Conservation (phyloP, 1,284 basidiomycete species). For the Cryptococcus sp. region DNA sequence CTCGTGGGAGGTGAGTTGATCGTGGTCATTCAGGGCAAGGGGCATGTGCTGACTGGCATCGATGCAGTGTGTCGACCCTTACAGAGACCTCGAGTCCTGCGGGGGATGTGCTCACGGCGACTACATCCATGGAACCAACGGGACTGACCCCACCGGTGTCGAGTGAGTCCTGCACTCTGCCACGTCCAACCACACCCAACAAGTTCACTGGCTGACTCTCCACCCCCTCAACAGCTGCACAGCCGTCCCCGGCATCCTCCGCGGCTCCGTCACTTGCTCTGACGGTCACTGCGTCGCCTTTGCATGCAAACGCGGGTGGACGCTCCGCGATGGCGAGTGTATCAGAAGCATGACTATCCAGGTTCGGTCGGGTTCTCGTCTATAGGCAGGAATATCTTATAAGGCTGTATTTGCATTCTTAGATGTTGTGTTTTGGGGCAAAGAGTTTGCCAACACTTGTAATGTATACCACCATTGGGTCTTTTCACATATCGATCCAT, state of each 20-base stretch:
- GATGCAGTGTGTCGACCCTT: constrained; percentile 11
- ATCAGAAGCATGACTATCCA: background rate
- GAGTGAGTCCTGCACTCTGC: constrained; percentile 5
- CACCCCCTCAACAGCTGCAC: constrained; percentile 7
- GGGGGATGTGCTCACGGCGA: constrained; percentile 16
- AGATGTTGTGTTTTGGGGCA: no score
- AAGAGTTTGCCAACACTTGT: no score
- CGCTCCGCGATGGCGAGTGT: constrained; percentile 7
- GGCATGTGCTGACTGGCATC: background rate
- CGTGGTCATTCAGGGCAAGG: background rate
- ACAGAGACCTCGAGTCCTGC: constrained; percentile 14
- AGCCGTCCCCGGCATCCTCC: constrained; percentile 7
- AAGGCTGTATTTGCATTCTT: no score
- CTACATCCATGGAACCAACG: constrained; percentile 3
- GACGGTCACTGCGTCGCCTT: constrained; percentile 8
- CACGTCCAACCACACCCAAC: background rate
- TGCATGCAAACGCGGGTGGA: constrained; percentile 14
- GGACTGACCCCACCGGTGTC: constrained; percentile 9
- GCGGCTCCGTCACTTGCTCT: constrained; percentile 13
- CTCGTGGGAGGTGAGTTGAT: constrained; percentile 13
- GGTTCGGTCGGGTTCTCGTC: background rate
- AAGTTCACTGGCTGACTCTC: background rate
- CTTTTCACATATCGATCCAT: no score
- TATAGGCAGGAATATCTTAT: no score
- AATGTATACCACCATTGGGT: no score